Evolutionary conservation across 2,329 filamentous ascomycete species (phyloP).

Genomic region (Alternaria sp.): DNA sequence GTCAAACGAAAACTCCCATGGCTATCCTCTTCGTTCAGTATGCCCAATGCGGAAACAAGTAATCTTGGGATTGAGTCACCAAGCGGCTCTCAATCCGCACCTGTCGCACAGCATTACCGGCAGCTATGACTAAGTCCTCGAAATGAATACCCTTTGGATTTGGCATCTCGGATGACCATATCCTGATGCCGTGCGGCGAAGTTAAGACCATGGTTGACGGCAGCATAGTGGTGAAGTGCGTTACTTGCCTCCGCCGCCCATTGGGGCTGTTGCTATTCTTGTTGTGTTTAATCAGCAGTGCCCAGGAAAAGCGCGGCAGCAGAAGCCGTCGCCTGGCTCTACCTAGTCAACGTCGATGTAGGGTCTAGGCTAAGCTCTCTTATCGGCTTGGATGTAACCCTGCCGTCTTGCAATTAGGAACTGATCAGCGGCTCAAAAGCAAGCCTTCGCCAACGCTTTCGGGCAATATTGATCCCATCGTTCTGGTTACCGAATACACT

Average conservation of each 20-base stretch:
- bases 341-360: slow-evolving; percentile 19
- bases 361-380: slow-evolving; percentile 16
- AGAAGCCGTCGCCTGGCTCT: slow-evolving; percentile 18
- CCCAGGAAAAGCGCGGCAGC: slow-evolving; percentile 27
- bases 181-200: slow-evolving; percentile 15
- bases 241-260: slow-evolving; percentile 21
- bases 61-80: slow-evolving; percentile 7
- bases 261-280: slow-evolving; percentile 33
- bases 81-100: slow-evolving; percentile 7
- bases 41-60: slow-evolving; percentile 24
- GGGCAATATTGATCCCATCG: slow-evolving; percentile 12
- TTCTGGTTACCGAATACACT: slow-evolving; percentile 11
- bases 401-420: slow-evolving; percentile 16
- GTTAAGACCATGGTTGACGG: slow-evolving; percentile 30
- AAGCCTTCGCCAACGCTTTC: slow-evolving; percentile 17
- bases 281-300: slow-evolving; percentile 36
- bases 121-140: slow-evolving; percentile 2
- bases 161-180: slow-evolving; percentile 17
- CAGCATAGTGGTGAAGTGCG: slow-evolving; percentile 14
- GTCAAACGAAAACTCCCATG: not conserved
- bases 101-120: not conserved
- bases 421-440: slow-evolving; percentile 26
- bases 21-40: slow-evolving; percentile 8
- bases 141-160: not conserved
- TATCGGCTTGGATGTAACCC: slow-evolving; percentile 26